phyloP scores from a whole-genome alignment of 345 rosid species.

The Heritiera fomes region DNA sequence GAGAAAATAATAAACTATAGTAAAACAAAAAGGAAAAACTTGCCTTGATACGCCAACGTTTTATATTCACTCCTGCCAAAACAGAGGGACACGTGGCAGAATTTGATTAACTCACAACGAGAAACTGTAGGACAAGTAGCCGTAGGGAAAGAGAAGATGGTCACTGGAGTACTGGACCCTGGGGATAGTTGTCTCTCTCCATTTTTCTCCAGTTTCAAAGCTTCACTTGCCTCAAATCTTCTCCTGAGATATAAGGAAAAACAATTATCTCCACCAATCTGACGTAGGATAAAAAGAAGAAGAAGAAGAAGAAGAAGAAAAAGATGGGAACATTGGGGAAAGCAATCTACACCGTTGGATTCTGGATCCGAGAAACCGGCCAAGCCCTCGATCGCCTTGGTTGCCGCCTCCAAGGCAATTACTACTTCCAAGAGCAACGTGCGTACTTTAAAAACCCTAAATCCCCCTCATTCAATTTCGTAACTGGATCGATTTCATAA shows the following conservation, averaged over 20 bases:
- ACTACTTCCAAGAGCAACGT: conserved; percentile 75
- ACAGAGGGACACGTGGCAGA: conserved; percentile 20
- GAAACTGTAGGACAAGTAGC: conserved; percentile 16
- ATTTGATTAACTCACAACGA: neutral
- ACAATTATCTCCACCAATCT: conserved; percentile 8
- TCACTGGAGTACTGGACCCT: neutral
- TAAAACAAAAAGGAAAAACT: accelerated
- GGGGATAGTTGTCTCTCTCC: conserved; percentile 17
- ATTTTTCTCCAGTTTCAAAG: neutral
- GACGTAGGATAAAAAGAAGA: neutral
- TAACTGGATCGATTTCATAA: neutral
- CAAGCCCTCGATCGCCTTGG: conserved; percentile 98
- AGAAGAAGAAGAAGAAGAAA: neutral
- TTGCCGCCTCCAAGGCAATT: conserved; percentile 82
- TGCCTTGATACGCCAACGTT: neutral
- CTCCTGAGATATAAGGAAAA: neutral
- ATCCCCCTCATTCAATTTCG: neutral
- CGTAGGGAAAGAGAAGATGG: conserved; percentile 16
- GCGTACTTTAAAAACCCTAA: conserved; percentile 1
- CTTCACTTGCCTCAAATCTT: neutral
- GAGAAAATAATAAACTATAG: neutral
- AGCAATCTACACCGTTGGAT: conserved; percentile 80
- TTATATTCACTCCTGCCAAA: neutral
- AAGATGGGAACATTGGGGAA: conserved; percentile 68
- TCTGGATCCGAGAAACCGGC: conserved; percentile 97